These are phyloP conservation scores for Rhodocollybia butyracea DNA, from an alignment of 768 basidiomycete species.

Conservation along the genomic window DNA sequence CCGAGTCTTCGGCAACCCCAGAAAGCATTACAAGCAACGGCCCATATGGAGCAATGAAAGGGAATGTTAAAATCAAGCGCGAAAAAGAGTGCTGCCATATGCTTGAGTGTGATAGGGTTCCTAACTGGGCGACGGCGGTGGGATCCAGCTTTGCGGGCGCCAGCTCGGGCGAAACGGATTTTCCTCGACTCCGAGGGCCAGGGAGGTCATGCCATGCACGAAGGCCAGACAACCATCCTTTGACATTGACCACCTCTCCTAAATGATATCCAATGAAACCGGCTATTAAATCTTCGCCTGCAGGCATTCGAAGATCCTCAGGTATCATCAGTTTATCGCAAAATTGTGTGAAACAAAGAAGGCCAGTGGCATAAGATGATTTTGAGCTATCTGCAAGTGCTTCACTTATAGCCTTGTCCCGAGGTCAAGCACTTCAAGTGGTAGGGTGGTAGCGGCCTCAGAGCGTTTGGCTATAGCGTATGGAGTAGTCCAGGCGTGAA, in stretches of 20 bases:
- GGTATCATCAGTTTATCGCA: slow-evolving; percentile 26
- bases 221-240: slow-evolving; percentile 32
- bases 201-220: slow-evolving; percentile 33
- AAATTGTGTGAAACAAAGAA: slow-evolving; percentile 29
- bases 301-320: slow-evolving; percentile 26
- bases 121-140: slow-evolving; percentile 17
- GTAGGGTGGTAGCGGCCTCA: too few relatives aligned
- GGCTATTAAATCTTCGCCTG: slow-evolving; percentile 21
- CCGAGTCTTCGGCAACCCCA: slow-evolving; percentile 29
- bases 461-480: too few relatives aligned
- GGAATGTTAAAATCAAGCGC: too few relatives aligned
- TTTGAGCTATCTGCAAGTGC: slow-evolving; percentile 12
- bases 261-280: slow-evolving; percentile 22
- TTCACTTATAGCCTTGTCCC: neutral
- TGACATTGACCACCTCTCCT: slow-evolving; percentile 18
- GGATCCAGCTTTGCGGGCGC: slow-evolving; percentile 17
- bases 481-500: neutral
- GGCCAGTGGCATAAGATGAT: slow-evolving; percentile 26
- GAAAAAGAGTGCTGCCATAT: too few relatives aligned
- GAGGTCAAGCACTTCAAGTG: too few relatives aligned
- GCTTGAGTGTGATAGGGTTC: slow-evolving; percentile 20
- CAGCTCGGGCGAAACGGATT: slow-evolving; percentile 12
- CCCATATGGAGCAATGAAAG: slow-evolving; percentile 35
- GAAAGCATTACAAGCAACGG: slow-evolving; percentile 30
- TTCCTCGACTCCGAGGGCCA: slow-evolving; percentile 28